Evolutionary conservation across 768 basidiomycete genomes (phyloP).

Genomic region (Peribolospora baueri): DNA sequence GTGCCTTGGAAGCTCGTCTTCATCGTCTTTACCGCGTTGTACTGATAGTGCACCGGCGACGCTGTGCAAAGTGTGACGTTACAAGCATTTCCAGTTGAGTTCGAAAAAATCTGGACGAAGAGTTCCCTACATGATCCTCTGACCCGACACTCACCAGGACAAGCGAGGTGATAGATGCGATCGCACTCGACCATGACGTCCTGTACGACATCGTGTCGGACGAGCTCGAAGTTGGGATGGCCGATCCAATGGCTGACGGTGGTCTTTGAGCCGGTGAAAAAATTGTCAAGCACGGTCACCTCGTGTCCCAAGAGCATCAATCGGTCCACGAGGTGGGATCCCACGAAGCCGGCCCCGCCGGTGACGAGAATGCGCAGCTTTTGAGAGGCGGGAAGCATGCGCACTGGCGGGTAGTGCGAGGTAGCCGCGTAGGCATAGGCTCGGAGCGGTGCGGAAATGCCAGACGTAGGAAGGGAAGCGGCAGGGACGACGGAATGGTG

Average conservation of each 20-base stretch:
- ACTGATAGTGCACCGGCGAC: constrained; percentile 49
- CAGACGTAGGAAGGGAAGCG: too few relatives aligned
- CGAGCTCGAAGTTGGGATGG: constrained; percentile 95
- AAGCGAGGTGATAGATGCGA: constrained; percentile 96
- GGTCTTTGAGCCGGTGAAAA: constrained; percentile 96
- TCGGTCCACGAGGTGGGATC: constrained; percentile 85
- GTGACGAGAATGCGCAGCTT: constrained; percentile 85
- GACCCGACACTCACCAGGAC: constrained; percentile 30
- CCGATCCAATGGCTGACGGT: constrained; percentile 89
- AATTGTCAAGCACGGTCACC: constrained; percentile 94
- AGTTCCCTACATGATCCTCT: too few relatives aligned
- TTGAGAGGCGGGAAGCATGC: constrained; percentile 44
- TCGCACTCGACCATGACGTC: constrained; percentile 98
- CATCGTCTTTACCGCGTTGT: constrained; percentile 90
- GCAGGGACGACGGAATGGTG: too few relatives aligned
- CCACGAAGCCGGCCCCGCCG: constrained; percentile 97
- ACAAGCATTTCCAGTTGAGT: constrained; percentile 21
- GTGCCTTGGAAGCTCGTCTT: constrained; percentile 79
- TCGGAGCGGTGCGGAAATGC: too few relatives aligned
- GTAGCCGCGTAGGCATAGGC: constrained; percentile 44
- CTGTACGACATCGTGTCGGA: constrained; percentile 89
- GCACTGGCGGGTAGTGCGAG: constrained; percentile 78
- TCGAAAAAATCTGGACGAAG: too few relatives aligned
- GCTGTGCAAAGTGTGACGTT: constrained; percentile 34
- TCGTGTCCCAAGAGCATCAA: constrained; percentile 84